phyloP scores from a whole-genome alignment of 1,139 yeast species.

The Blastobotrys apis region DNA sequence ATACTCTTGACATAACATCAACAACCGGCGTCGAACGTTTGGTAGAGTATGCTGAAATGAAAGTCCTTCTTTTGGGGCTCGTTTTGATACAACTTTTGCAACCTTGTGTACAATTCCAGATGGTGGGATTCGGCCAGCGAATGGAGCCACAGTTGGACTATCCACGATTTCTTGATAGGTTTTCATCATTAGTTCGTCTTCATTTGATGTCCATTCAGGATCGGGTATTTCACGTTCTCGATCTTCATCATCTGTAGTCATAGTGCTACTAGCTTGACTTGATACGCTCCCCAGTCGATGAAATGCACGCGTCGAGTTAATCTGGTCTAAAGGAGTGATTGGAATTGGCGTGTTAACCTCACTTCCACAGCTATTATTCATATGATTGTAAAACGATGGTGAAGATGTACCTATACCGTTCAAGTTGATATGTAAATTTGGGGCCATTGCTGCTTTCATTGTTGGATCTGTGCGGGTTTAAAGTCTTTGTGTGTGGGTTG shows the following conservation, averaged over 20 bases:
- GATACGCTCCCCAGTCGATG: constrained; percentile 9
- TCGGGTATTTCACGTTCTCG: constrained; percentile 4
- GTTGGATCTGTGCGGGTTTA: neutral
- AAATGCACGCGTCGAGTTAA: neutral
- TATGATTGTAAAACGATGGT: too few species aligned
- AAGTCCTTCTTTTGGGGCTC: constrained; percentile 28
- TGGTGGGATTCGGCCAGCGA: constrained; percentile 37
- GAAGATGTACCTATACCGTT: neutral
- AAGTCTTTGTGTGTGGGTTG: neutral
- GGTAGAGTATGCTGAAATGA: constrained; percentile 34
- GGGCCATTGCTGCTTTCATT: constrained; percentile 6
- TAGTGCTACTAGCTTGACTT: neutral
- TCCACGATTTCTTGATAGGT: constrained; percentile 29
- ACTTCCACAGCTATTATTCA: neutral
- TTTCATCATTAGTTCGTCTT: constrained; percentile 30
- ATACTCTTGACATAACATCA: constrained; percentile 23
- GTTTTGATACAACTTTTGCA: constrained; percentile 32
- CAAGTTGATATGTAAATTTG: constrained; percentile 1
- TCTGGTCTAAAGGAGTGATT: constrained; percentile 10
- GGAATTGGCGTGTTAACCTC: constrained; percentile 1
- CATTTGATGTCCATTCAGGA: constrained; percentile 28
- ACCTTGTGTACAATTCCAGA: constrained; percentile 37
- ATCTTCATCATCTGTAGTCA: constrained; percentile 5
- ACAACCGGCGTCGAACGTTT: constrained; percentile 33
- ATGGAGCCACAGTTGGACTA: constrained; percentile 36